Percentiles rank a stretch among this genome's conserved stretches.
Conservation (phyloP, 805 yeast species). For the Cyberlindnera petersonii region DNA sequence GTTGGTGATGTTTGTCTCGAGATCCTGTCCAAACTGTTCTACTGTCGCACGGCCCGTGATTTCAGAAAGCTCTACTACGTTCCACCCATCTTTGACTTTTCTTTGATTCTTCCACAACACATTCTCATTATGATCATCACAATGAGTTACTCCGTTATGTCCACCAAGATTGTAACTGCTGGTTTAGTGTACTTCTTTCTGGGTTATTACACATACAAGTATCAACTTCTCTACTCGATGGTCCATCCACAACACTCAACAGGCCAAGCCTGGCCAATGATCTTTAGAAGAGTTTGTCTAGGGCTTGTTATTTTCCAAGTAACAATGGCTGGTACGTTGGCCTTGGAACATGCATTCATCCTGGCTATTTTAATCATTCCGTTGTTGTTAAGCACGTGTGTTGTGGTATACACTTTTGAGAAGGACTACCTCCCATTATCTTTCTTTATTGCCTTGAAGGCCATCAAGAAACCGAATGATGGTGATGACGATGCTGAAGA, state of each 20-base stretch:
- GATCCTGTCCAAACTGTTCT: slow-evolving; percentile 52
- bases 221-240: slow-evolving; percentile 84
- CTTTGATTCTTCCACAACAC: slow-evolving; percentile 88
- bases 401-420: slow-evolving; percentile 76
- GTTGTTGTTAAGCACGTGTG: slow-evolving; percentile 62
- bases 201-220: slow-evolving; percentile 87
- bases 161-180: slow-evolving; percentile 81
- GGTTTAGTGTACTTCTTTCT: slow-evolving; percentile 80
- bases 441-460: slow-evolving; percentile 80
- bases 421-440: slow-evolving; percentile 77
- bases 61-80: slow-evolving; percentile 60
- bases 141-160: slow-evolving; percentile 82
- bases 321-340: slow-evolving; percentile 90
- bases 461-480: slow-evolving; percentile 38
- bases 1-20: slow-evolving; percentile 74
- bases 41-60: slow-evolving; percentile 81
- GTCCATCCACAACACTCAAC: slow-evolving; percentile 97
- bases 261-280: slow-evolving; percentile 93
- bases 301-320: slow-evolving; percentile 84
- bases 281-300: slow-evolving; percentile 74
- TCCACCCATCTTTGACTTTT: slow-evolving; percentile 92
- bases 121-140: slow-evolving; percentile 81
- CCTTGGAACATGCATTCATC: slow-evolving; percentile 72
- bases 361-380: slow-evolving; percentile 74
- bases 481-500: neutral